Base-by-base conservation (phyloP, 2,329 filamentous ascomycete species). In the Aspergillus sp. region DNA sequence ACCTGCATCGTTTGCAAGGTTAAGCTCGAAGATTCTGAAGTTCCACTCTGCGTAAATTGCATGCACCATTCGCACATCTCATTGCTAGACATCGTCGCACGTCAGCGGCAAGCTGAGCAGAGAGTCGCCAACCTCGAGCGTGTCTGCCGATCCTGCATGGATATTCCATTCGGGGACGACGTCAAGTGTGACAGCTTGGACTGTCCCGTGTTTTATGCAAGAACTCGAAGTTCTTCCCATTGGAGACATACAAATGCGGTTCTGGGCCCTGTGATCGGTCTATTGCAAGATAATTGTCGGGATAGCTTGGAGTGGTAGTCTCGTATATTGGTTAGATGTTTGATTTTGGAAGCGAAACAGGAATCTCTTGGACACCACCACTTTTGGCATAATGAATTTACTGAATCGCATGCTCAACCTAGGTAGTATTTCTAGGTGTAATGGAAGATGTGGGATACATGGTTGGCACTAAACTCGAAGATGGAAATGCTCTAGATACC, bases 101-200 rank as follows among this genome's bases (percentile, higher is more conserved):
- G 86, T 62, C 78, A 96, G 11, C 83, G 83, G 46, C 79, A 77
- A 3, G 86, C 87, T 54, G 91, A 96, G 75, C 83, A 81, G 68
- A 86, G 84, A 62, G 84, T 86, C 11, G 74, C 81, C 49, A 86
- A 92, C 62, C 77, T 97, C 7, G 81, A 89, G 45, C 83, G 82
- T 54, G 81, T 97, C 8, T 99, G 95, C 76, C 87, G 90, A 63
- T 91, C 86, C 69, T 99, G 95, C 75, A 88, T 92, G 45, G 89
- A 87, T 0, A 73, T 93, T 19, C 83, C 89, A 3, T 89, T 88
- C 66, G 80, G 87, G 2, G 94, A 97, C 43, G 87, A 90, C 38
- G 89, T 97, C n/a, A 83, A 78, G 46, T 99, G 95, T 73, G 92
- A 97, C 72, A 96, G 91, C 75, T 87, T 91, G 74, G 94, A 97